phyloP scores from a whole-genome alignment of 2,329 filamentous ascomycete species.

The Botryotinia globosa region DNA sequence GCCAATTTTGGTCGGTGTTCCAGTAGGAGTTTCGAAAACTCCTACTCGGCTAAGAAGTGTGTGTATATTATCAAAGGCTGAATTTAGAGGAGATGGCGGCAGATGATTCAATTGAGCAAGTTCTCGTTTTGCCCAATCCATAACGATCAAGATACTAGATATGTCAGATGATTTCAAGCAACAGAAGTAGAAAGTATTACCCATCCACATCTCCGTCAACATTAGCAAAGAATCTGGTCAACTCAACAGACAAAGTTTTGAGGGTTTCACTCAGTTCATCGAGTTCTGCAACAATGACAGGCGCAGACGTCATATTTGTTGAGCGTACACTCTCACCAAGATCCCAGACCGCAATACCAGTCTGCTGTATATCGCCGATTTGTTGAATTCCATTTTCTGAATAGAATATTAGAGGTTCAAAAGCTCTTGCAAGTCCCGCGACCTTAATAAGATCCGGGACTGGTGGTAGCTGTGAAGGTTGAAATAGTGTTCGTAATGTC shows the following conservation, averaged over 20 bases:
- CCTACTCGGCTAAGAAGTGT: slow-evolving; percentile 66
- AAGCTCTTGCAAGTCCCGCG: slow-evolving; percentile 82
- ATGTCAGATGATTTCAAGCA: slow-evolving; percentile 27
- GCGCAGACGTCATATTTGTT: slow-evolving; percentile 87
- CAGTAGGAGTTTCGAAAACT: slow-evolving; percentile 53
- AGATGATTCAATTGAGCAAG: slow-evolving; percentile 65
- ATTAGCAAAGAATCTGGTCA: slow-evolving; percentile 89
- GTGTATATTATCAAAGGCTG: slow-evolving; percentile 80
- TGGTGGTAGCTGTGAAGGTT: slow-evolving; percentile 62
- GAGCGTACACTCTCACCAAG: slow-evolving; percentile 84
- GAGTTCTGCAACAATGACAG: slow-evolving; percentile 79
- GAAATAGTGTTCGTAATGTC: slow-evolving; percentile 62
- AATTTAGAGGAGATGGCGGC: slow-evolving; percentile 62
- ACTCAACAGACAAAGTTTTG: slow-evolving; percentile 77
- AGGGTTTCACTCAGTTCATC: slow-evolving; percentile 83
- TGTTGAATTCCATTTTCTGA: slow-evolving; percentile 85
- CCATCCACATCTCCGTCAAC: slow-evolving; percentile 91
- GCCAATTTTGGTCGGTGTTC: slow-evolving; percentile 66
- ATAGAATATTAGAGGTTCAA: slow-evolving; percentile 92
- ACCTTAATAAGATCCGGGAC: slow-evolving; percentile 88
- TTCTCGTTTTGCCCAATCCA: slow-evolving; percentile 93
- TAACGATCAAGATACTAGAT: slow-evolving; percentile 77
- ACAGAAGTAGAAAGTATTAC: slow-evolving; percentile 43
- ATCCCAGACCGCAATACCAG: slow-evolving; percentile 91
- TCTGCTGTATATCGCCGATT: slow-evolving; percentile 84